Conservation (phyloP, 768 basidiomycete species). For the Favolaschia claudopus region DNA sequence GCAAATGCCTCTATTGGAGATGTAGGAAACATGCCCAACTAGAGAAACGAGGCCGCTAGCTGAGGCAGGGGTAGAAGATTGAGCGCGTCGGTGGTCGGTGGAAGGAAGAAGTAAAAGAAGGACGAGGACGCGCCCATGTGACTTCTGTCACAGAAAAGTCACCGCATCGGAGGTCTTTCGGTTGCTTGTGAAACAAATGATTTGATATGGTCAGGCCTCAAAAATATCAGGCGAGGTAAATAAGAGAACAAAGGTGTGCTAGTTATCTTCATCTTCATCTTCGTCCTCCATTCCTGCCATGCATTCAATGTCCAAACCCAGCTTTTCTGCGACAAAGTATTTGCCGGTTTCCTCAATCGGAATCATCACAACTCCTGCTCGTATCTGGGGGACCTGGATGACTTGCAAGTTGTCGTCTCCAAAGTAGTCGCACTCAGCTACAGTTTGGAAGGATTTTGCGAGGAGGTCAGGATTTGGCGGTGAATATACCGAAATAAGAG, state of each 20-base stretch:
- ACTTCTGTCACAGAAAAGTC: too few relatives aligned
- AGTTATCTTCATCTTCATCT: neutral
- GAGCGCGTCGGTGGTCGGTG: too few relatives aligned
- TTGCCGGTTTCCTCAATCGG: neutral
- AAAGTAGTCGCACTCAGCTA: conserved; percentile 7
- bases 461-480: conserved; percentile 11
- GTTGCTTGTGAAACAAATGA: neutral
- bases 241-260: neutral
- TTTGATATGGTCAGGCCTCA: neutral
- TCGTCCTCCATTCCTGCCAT: neutral
- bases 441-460: conserved; percentile 15
- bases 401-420: conserved; percentile 9
- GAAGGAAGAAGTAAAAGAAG: too few relatives aligned
- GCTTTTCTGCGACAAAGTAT: conserved; percentile 9
- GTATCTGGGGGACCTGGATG: conserved; percentile 17
- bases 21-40: too few relatives aligned
- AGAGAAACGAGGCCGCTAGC: too few relatives aligned
- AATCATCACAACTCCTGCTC: conserved; percentile 21
- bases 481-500: conserved; percentile 12
- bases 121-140: too few relatives aligned
- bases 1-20: too few relatives aligned
- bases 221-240: too few relatives aligned
- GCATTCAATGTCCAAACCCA: neutral
- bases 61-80: too few relatives aligned
- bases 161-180: too few relatives aligned